Evolutionary conservation across 1,284 basidiomycete species (phyloP).

Genomic region (Malassezia dermatis): DNA sequence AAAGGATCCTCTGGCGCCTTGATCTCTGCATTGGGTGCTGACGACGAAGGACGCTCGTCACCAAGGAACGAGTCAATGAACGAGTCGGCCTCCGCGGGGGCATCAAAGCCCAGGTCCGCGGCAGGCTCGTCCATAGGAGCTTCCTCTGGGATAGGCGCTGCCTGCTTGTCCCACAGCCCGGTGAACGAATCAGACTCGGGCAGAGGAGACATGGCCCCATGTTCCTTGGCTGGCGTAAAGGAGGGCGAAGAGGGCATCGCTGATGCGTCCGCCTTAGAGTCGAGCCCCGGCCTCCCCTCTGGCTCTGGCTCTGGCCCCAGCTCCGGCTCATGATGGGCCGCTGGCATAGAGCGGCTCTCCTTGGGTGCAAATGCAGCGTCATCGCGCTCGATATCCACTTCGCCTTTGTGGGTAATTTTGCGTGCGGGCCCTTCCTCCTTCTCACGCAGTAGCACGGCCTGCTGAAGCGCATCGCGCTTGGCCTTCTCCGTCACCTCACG

Average conservation of each 20-base stretch:
- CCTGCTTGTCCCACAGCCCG: neutral
- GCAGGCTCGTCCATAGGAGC: neutral
- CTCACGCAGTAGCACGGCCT: constrained; percentile 28
- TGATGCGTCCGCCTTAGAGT: neutral
- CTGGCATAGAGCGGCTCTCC: constrained; percentile 4
- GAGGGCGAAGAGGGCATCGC: neutral
- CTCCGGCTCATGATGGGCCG: neutral
- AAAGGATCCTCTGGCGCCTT: neutral
- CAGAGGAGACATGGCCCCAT: neutral
- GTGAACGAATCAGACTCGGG: constrained; percentile 1
- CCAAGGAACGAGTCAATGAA: constrained; percentile 39
- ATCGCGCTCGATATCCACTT: constrained; percentile 44
- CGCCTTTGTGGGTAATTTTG: constrained; percentile 48
- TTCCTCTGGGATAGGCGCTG: neutral
- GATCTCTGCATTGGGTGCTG: neutral
- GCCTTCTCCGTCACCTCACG: constrained; percentile 38
- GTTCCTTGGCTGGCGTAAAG: neutral
- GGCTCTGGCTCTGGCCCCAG: constrained; percentile 7
- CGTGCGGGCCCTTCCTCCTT: constrained; percentile 31
- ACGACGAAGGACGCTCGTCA: constrained; percentile 7
- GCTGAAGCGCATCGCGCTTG: constrained; percentile 33
- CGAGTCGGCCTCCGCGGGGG: constrained; percentile 21
- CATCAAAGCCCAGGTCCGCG: neutral
- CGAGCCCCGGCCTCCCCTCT: neutral
- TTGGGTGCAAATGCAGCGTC: neutral